Evolutionary conservation across 176 grass and related monocot genomes (phyloP).

Genomic region (Zizania latifolia): DNA sequence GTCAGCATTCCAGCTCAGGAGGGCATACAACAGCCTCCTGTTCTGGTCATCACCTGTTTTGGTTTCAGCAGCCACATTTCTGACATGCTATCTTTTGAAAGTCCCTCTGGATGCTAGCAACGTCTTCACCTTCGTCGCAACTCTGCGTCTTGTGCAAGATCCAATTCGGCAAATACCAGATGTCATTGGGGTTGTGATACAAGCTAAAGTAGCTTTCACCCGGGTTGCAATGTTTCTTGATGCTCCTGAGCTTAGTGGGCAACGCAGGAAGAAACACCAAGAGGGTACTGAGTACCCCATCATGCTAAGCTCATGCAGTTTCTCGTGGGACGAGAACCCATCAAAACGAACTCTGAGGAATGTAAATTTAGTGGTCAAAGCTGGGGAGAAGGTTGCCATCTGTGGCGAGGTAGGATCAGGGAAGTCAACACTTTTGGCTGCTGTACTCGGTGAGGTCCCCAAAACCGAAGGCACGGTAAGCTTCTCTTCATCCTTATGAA

Average conservation of each 20-base stretch:
- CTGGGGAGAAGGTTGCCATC: constrained; percentile 77
- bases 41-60: constrained; percentile 92
- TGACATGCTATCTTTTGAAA: constrained; percentile 69
- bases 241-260: constrained; percentile 58
- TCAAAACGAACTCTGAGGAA: constrained; percentile 57
- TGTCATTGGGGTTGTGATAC: constrained; percentile 77
- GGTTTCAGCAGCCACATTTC: constrained; percentile 78
- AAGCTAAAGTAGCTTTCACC: constrained; percentile 85
- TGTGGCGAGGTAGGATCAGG: constrained; percentile 96
- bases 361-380: constrained; percentile 58
- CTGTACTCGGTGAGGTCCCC: constrained; percentile 73
- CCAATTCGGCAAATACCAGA: constrained; percentile 76
- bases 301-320: constrained; percentile 48
- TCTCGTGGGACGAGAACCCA: constrained; percentile 77
- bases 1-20: constrained; percentile 73
- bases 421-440: constrained; percentile 82
- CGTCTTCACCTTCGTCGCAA: constrained; percentile 83
- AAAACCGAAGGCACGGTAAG: constrained; percentile 64
- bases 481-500: constrained; percentile 8
- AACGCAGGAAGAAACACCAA: constrained; percentile 27
- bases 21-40: constrained; percentile 74
- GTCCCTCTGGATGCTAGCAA: constrained; percentile 78
- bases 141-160: constrained; percentile 73
- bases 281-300: constrained; percentile 34
- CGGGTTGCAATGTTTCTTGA: constrained; percentile 71